Conservation (phyloP, 805 yeast genomes). For the Ogataea methylovora region DNA sequence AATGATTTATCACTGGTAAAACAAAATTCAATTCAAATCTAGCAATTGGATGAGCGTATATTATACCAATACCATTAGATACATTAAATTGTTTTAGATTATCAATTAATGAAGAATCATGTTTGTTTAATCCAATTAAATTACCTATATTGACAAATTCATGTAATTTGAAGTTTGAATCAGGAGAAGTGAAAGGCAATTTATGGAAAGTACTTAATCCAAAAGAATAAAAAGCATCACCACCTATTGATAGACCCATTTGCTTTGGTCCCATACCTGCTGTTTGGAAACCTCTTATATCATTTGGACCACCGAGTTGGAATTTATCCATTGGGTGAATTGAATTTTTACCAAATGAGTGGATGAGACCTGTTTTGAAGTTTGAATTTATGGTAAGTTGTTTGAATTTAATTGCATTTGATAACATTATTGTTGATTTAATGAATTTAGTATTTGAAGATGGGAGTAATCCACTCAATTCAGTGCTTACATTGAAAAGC, state of each 20-base stretch:
- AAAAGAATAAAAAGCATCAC: conserved; percentile 39
- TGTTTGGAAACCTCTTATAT: conserved; percentile 42
- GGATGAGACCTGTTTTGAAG: conserved; percentile 20
- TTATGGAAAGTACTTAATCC: conserved; percentile 37
- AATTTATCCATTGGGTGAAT: conserved; percentile 43
- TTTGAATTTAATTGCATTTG: conserved; percentile 3
- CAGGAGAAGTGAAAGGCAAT: conserved; percentile 33
- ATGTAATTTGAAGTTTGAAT: conserved; percentile 42
- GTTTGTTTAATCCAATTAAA: conserved; percentile 20
- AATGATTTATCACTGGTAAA: conserved; percentile 36
- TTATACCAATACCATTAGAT: conserved; percentile 40
- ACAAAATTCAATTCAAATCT: conserved; percentile 51
- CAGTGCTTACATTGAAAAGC: conserved; percentile 28
- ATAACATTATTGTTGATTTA: conserved; percentile 15
- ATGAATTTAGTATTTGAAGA: neutral
- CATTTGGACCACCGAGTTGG: conserved; percentile 54
- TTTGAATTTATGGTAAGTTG: conserved; percentile 9
- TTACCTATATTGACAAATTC: conserved; percentile 41
- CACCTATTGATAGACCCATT: conserved; percentile 42
- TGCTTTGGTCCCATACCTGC: conserved; percentile 52
- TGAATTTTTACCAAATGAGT: conserved; percentile 5
- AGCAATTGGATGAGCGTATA: conserved; percentile 51
- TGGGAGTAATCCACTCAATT: conserved; percentile 6
- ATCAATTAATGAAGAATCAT: neutral
- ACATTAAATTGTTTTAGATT: conserved; percentile 23